Evolutionary conservation across 2,329 filamentous ascomycete species (phyloP), one percentile per base, ranked within the genome.

Genomic region (Trichoderma atroviride): DNA sequence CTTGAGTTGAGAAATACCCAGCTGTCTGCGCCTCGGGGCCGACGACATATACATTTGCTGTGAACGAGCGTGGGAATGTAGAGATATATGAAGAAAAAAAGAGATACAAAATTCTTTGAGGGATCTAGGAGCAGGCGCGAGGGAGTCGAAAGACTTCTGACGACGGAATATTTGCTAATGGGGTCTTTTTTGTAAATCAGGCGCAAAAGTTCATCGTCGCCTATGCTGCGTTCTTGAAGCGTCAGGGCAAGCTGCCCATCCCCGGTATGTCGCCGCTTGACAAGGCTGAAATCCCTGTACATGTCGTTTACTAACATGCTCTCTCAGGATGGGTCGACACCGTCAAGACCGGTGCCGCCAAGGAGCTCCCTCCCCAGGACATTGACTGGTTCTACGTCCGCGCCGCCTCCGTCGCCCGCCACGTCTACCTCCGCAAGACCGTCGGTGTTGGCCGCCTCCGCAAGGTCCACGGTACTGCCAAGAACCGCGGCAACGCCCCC

Each of bases 361-460:
- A 97, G 86, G 96, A 99, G 88, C 92, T 99, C 78, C 95, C 95
- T 80, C 96, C 95, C 80, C 94, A 98, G 90, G 92, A 94, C 84
- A 93, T 94, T 82, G 96, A 99, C 89, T 99, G 96, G 96, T 96
- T 90, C 88, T 92, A 90, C 85, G 84, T 90, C 82, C 94, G 96
- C 81, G 94, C 95, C 79, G 96, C 96, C 78, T 90, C 95, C 76
- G 91, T 99, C 82, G 96, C 96, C 80, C 94, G 94, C 81, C 95
- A 98, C 89, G 91, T 99, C 88, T 99, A 99, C 89, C 89, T 99
- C 84, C 92, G 96, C 87, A 99, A 99, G 90, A 97, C 94, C 74
- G 94, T 99, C 82, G 96, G 96, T 89, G 93, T 99, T 78, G 96
- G 96, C 85, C 94, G 96, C 81, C 91, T 99, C 78, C 92, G 95